These are phyloP conservation scores for Microcos paniculata DNA, from an alignment of 345 rosid species.

Conservation along the genomic window DNA sequence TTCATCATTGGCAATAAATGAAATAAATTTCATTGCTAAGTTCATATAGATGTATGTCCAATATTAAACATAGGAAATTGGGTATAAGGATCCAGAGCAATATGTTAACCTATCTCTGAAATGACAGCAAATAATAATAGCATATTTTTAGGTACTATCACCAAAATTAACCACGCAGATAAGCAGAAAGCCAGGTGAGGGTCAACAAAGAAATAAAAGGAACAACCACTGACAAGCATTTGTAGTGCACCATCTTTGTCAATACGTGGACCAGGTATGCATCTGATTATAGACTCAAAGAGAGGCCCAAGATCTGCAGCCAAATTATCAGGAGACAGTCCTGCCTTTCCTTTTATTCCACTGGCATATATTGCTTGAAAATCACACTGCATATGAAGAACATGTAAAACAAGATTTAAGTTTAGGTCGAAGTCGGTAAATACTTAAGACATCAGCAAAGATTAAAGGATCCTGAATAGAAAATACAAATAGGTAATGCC, in stretches of 20 bases:
- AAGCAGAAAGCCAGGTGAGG: conserved; percentile 11
- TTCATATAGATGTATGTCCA: not conserved
- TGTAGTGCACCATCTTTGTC: conserved; percentile 93
- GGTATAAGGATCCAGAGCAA: too few species aligned
- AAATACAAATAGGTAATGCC: not conserved
- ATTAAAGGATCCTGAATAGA: conserved; percentile 8
- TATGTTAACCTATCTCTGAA: not conserved
- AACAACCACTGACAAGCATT: conserved; percentile 87
- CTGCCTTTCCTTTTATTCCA: conserved; percentile 92
- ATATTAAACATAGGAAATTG: not conserved
- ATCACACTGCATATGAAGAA: conserved; percentile 68
- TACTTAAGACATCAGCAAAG: not conserved
- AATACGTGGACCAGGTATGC: conserved; percentile 94
- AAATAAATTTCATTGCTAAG: not conserved
- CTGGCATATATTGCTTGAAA: conserved; percentile 95
- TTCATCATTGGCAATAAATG: not conserved
- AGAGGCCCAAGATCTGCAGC: conserved; percentile 93
- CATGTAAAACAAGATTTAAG: conserved; percentile 4
- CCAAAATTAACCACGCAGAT: conserved; percentile 11
- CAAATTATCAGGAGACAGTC: conserved; percentile 81
- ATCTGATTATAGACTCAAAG: conserved; percentile 84
- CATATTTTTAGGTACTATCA: not conserved
- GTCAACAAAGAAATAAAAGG: conserved; percentile 25
- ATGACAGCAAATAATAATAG: not conserved
- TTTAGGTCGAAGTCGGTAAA: conserved; percentile 3